Percentiles rank a stretch among this genome's conserved stretches.
These are phyloP conservation scores for Zizania palustris DNA, from an alignment of 202 grass and related monocot genomes.

Conservation along the genomic window DNA sequence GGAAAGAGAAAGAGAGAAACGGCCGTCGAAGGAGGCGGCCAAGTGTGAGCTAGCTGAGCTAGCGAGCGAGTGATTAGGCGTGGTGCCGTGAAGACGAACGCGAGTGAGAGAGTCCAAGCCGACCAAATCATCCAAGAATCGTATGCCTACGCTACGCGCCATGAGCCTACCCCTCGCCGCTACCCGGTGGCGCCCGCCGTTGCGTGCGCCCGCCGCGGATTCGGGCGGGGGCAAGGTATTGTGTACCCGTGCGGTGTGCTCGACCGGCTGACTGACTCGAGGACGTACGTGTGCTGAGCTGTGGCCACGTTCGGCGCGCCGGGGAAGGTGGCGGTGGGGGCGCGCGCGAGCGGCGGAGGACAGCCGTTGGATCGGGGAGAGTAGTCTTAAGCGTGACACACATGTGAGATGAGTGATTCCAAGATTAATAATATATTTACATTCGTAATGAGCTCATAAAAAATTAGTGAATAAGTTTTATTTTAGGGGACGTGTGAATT, in stretches of 20 bases:
- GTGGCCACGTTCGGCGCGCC: constrained; percentile 41
- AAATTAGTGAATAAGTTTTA: too few species aligned
- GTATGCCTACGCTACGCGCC: neutral
- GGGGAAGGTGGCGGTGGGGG: constrained; percentile 5
- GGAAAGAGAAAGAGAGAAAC: neutral
- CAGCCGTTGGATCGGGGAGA: neutral
- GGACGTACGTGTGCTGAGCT: constrained; percentile 31
- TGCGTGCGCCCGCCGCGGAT: constrained; percentile 9
- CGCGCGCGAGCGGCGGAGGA: neutral
- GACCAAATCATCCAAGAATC: constrained; percentile 30
- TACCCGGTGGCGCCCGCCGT: neutral
- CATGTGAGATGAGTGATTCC: too few species aligned
- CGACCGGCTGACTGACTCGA: neutral
- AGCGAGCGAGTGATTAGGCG: neutral
- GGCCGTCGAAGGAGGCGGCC: neutral
- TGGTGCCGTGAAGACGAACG: constrained; percentile 6
- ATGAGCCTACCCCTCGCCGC: neutral
- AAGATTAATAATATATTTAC: too few species aligned
- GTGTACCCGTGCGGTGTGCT: neutral
- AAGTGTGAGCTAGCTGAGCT: neutral
- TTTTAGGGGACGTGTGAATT: too few species aligned
- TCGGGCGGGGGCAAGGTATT: constrained; percentile 38
- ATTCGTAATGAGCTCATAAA: too few species aligned
- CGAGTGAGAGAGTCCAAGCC: neutral
- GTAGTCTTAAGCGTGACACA: too few species aligned